A percentile compares a stretch with the other conserved stretches of the same genome.
These are phyloP conservation scores for Babjeviella inositovora DNA, from an alignment of 805 yeast species.

Conservation along the genomic window DNA sequence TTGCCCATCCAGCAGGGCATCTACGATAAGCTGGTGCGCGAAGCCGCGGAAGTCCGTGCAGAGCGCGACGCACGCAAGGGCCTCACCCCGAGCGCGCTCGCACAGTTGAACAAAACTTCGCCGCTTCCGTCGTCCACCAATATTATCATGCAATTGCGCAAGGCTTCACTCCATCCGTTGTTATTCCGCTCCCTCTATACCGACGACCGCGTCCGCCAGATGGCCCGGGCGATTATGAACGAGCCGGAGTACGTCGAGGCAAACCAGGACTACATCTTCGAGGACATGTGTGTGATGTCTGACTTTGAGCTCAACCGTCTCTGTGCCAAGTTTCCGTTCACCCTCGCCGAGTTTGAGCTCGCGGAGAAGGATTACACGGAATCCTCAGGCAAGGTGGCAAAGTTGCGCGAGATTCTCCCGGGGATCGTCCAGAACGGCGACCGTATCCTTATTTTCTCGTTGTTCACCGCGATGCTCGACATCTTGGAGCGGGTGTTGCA, in stretches of 20 bases:
- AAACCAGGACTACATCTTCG: slow-evolving; percentile 59
- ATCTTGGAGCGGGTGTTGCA: slow-evolving; percentile 67
- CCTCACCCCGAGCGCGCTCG: slow-evolving; percentile 13
- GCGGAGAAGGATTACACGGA: slow-evolving; percentile 35
- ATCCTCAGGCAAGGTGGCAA: slow-evolving; percentile 61
- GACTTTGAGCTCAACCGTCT: slow-evolving; percentile 75
- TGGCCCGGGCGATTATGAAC: slow-evolving; percentile 68
- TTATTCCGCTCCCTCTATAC: slow-evolving; percentile 54
- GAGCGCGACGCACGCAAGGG: slow-evolving; percentile 26
- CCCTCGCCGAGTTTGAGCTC: slow-evolving; percentile 36
- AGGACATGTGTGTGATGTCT: slow-evolving; percentile 91
- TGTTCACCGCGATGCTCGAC: slow-evolving; percentile 86
- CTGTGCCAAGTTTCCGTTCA: slow-evolving; percentile 57
- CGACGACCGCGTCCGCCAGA: slow-evolving; percentile 35
- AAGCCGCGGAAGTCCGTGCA: slow-evolving; percentile 18
- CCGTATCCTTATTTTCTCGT: slow-evolving; percentile 71
- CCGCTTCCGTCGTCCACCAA: slow-evolving; percentile 38
- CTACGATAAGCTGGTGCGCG: slow-evolving; percentile 39
- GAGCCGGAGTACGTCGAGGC: slow-evolving; percentile 70
- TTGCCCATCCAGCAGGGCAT: slow-evolving; percentile 33
- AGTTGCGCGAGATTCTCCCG: slow-evolving; percentile 40
- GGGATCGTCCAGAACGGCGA: slow-evolving; percentile 36
- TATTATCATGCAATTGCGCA: slow-evolving; percentile 75
- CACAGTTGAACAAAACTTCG: slow-evolving; percentile 13
- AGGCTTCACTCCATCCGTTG: slow-evolving; percentile 87